These are phyloP conservation scores for Gonium pectorale DNA, from an alignment of 139 green algal species.

Conservation along the genomic window DNA sequence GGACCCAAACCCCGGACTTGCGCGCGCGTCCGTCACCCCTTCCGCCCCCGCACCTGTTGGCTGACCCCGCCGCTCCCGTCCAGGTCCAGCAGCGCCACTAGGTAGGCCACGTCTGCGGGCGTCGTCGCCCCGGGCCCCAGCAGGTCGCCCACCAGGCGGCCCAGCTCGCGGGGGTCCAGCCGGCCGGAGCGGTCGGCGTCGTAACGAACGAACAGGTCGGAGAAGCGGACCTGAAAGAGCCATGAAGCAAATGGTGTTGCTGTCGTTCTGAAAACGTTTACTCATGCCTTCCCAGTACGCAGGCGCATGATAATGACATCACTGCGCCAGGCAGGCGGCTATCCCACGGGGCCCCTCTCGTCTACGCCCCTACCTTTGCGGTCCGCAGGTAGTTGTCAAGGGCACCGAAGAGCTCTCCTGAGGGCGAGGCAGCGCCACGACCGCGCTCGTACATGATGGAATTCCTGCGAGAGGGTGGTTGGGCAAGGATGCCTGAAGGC, in stretches of 20 bases:
- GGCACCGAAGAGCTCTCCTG: slow-evolving; percentile 57
- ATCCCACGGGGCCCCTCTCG: too few relatives aligned
- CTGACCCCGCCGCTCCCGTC: slow-evolving; percentile 41
- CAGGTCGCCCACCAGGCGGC: slow-evolving; percentile 42
- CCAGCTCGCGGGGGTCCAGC: slow-evolving; percentile 58
- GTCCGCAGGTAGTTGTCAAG: slow-evolving; percentile 55
- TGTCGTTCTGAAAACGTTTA: background rate
- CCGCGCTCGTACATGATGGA: background rate
- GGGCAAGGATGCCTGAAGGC: too few relatives aligned
- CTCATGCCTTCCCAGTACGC: too few relatives aligned
- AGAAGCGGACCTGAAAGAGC: slow-evolving; percentile 29
- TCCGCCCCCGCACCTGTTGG: slow-evolving; percentile 14
- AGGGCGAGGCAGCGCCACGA: too few relatives aligned
- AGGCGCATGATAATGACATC: too few relatives aligned
- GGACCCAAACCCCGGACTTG: too few relatives aligned
- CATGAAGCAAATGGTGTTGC: background rate
- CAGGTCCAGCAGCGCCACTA: slow-evolving; percentile 53
- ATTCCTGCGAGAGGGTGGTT: too few relatives aligned
- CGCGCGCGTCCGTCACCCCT: too few relatives aligned
- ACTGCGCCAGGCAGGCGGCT: too few relatives aligned
- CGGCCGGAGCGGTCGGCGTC: slow-evolving; percentile 54
- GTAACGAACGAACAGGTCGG: slow-evolving; percentile 55
- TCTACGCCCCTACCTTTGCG: background rate
- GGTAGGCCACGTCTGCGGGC: slow-evolving; percentile 41
- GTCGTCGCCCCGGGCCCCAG: slow-evolving; percentile 26